These are phyloP conservation scores for Kitagawia praeruptora DNA, from an alignment of 129 eudicot genomes.

Conservation along the genomic window DNA sequence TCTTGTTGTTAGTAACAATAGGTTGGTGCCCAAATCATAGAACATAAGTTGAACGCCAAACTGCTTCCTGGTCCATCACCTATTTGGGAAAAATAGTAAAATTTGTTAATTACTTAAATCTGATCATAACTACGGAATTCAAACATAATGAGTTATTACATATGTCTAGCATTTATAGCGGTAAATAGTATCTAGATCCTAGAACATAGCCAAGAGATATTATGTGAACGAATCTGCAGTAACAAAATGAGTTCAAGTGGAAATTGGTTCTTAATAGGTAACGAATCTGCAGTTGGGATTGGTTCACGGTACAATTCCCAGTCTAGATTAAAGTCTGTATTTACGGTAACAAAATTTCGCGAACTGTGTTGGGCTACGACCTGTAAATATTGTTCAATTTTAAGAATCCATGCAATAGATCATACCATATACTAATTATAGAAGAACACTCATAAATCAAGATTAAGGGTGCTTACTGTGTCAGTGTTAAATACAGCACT, in stretches of 20 bases:
- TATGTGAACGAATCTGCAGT: too few species aligned
- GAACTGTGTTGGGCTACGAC: constrained; percentile 67
- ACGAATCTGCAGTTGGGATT: constrained; percentile 28
- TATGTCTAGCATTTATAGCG: too few species aligned
- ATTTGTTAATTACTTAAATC: too few species aligned
- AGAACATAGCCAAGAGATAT: too few species aligned
- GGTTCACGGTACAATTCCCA: constrained; percentile 60
- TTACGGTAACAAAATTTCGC: constrained; percentile 40
- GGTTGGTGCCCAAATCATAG: too few species aligned
- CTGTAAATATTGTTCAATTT: constrained; percentile 26
- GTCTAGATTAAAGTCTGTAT: constrained; percentile 33
- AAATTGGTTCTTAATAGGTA: constrained; percentile 22
- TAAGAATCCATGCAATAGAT: background rate
- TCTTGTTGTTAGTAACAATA: too few species aligned
- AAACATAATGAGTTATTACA: too few species aligned
- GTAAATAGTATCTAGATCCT: too few species aligned
- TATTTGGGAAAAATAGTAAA: too few species aligned
- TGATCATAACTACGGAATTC: too few species aligned
- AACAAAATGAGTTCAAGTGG: constrained; percentile 70
- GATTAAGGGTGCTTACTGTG: constrained; percentile 25
- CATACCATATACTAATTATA: background rate
- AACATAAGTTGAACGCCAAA: too few species aligned
- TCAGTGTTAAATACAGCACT: constrained; percentile 56
- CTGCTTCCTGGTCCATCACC: too few species aligned
- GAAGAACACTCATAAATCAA: background rate